phyloP scores from a whole-genome alignment of 225 moss, liverwort and hornwort species.

The Sphagnum contortum region DNA sequence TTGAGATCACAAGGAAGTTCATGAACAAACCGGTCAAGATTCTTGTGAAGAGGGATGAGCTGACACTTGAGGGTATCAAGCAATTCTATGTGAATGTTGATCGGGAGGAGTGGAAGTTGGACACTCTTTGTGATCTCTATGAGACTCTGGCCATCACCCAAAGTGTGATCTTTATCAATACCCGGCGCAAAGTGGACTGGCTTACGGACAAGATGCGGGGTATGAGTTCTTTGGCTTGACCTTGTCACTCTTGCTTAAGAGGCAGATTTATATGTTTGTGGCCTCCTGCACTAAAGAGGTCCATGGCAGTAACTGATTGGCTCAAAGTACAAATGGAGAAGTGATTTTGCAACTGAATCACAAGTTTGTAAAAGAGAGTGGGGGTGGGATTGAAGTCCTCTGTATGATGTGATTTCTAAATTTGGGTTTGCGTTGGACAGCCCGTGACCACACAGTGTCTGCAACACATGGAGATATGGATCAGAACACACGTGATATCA shows the following conservation, averaged over 20 bases:
- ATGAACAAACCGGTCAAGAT: conserved; percentile 97
- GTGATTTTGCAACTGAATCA: too few relatives aligned
- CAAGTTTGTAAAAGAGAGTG: too few relatives aligned
- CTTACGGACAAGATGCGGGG: conserved; percentile 92
- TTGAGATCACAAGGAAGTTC: conserved; percentile 95
- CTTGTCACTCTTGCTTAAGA: too few relatives aligned
- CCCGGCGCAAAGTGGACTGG: conserved; percentile 98
- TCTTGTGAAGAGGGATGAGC: conserved; percentile 96
- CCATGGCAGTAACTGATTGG: too few relatives aligned
- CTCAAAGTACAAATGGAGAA: too few relatives aligned
- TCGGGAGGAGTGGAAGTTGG: conserved; percentile 95
- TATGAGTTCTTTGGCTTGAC: conserved; percentile 20
- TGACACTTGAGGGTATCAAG: conserved; percentile 96
- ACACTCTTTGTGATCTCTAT: conserved; percentile 93
- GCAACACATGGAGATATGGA: conserved; percentile 99
- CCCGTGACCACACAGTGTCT: conserved; percentile 65
- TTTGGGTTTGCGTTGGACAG: neutral
- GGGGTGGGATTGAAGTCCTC: too few relatives aligned
- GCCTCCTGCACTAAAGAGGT: too few relatives aligned
- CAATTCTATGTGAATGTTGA: conserved; percentile 98
- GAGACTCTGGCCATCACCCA: conserved; percentile 91
- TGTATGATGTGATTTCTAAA: neutral
- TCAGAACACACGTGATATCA: conserved; percentile 89
- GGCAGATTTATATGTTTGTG: too few relatives aligned
- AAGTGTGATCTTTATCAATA: conserved; percentile 95